Evolutionary conservation across 352 stramenopile genomes (phyloP).

Genomic region (Pythium aphanidermatum): DNA sequence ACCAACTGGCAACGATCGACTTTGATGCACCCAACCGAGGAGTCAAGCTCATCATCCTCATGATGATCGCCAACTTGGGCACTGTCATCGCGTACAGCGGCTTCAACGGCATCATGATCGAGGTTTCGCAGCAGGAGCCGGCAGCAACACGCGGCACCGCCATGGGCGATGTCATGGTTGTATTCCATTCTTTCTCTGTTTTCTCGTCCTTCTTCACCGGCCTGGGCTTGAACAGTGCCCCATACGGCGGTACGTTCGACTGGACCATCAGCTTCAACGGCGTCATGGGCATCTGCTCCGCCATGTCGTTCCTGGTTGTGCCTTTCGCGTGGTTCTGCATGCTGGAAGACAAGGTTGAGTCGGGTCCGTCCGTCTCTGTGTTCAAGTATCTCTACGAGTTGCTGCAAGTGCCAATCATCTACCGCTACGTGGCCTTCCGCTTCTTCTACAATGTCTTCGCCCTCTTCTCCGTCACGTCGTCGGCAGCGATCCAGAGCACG

Average conservation of each 20-base stretch:
- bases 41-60: conserved; percentile 48
- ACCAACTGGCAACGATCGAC: conserved; percentile 33
- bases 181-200: conserved; percentile 24
- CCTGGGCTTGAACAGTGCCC: conserved; percentile 44
- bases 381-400: conserved; percentile 39
- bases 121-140: conserved; percentile 50
- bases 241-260: conserved; percentile 48
- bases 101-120: conserved; percentile 40
- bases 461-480: conserved; percentile 41
- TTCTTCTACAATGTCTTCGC: conserved; percentile 30
- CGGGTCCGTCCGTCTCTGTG: conserved; percentile 17
- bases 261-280: conserved; percentile 40
- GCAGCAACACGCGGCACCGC: conserved; percentile 32
- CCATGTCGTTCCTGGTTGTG: conserved; percentile 27
- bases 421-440: conserved; percentile 20
- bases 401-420: conserved; percentile 40
- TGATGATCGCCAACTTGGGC: conserved; percentile 46
- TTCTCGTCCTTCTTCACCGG: conserved; percentile 42
- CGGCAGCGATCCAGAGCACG: conserved; percentile 34
- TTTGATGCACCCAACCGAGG: conserved; percentile 30
- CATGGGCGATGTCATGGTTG: conserved; percentile 14
- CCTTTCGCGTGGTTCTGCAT: conserved; percentile 48
- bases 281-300: conserved; percentile 41
- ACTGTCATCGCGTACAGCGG: conserved; percentile 39
- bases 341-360: conserved; percentile 25